Conservation (phyloP, 257 asterid species). For the Osmanthus fragrans region DNA sequence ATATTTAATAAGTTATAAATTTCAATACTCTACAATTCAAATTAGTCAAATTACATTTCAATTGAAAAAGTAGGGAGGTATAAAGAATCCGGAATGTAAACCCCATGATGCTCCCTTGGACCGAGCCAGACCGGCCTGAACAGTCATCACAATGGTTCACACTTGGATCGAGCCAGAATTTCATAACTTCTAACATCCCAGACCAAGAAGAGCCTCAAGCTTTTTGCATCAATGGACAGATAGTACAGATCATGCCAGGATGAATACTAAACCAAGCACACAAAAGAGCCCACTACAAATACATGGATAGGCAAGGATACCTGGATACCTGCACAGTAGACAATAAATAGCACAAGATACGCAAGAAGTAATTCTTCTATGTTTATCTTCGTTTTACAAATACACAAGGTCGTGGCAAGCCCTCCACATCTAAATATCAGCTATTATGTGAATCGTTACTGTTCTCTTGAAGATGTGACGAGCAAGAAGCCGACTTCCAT, state of each 20-base stretch:
- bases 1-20: too few relatives aligned
- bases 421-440: neutral
- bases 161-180: too few relatives aligned
- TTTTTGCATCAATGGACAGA: neutral
- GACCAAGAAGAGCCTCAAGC: neutral
- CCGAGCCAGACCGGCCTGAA: neutral
- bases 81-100: too few relatives aligned
- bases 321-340: neutral
- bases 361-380: neutral
- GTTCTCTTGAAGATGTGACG: slow-evolving; percentile 19
- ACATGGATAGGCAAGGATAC: neutral
- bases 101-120: neutral
- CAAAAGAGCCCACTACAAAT: too few relatives aligned
- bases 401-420: neutral
- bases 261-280: neutral
- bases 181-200: neutral
- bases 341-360: neutral
- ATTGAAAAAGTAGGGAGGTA: too few relatives aligned
- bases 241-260: neutral
- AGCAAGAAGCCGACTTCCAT: slow-evolving; percentile 18
- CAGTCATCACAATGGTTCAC: too few relatives aligned
- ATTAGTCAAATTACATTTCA: too few relatives aligned
- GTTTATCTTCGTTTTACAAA: neutral
- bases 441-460: slow-evolving; percentile 11
- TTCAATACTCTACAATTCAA: too few relatives aligned